Evolutionary conservation across 148 eudicot genomes (phyloP), one percentile per base, ranked within the genome.

Genomic region (Hydrangea macrophylla): DNA sequence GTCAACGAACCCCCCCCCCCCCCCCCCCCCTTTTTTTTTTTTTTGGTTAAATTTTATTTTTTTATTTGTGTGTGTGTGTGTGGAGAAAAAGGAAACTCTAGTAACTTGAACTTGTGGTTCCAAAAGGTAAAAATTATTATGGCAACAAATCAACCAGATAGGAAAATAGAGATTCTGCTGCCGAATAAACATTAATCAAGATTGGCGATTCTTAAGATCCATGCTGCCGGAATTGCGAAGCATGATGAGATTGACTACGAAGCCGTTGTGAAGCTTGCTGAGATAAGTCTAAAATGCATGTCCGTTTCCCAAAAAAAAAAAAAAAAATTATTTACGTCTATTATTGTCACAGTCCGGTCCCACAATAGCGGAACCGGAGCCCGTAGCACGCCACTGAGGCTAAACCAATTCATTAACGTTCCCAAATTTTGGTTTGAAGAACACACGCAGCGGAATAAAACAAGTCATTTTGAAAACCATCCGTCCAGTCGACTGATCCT

Each of bases 171-270:
- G 77, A 95, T 95, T 31, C 99, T 97, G 2, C 80, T 95, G 78
- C 99, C 99, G n/a, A 95, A 95, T 83, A 97, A 95, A 65, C 99
- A n/a, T n/a, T n/a, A 91, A 78, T 95, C 99, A 35, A 88, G 99
- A 78, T 77, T 84, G 84, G 99, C 91, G 65, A 87, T 95, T 50
- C 86, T 95, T 45, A 95, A 91, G 73, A 91, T 95, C 54, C 99
- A 95, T 78, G 97, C 99, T 71, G 79, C 96, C 72, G 99, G 99
- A 56, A 91, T 95, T 70, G 99, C 99, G 58, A 95, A 95, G 75
- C 99, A 95, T 68, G 99, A 97, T 35, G 99, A 95, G 66, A 95
- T 95, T 39, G 99, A 95, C 78, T 95, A 95, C 61, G 99, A 95
- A 79, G 97, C 99, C n/a, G 86, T 86, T 71, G 90, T 95, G 33